Evolutionary conservation across 2,329 filamentous ascomycete species (phyloP).

Genomic region (Zymoseptoria ardabiliae): DNA sequence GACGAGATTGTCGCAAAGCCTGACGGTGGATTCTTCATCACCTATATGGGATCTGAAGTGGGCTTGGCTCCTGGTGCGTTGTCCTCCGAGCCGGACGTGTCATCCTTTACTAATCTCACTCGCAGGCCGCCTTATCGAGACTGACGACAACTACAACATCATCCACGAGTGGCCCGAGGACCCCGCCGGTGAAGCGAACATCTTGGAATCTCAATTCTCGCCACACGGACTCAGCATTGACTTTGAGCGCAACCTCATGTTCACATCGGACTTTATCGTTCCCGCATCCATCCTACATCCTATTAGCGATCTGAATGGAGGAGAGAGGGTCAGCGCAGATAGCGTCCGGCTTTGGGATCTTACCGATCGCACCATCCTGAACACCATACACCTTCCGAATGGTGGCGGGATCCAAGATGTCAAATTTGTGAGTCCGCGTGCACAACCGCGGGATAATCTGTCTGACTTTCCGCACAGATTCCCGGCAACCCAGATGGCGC

Average conservation of each 20-base stretch:
- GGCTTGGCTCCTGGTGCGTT: background rate
- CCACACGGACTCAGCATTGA: conserved; percentile 54
- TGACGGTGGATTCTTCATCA: conserved; percentile 55
- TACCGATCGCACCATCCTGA: conserved; percentile 47
- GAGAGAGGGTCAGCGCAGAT: conserved; percentile 42
- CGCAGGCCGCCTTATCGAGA: conserved; percentile 53
- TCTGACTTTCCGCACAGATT: conserved; percentile 30
- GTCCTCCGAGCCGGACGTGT: background rate
- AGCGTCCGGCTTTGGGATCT: conserved; percentile 56
- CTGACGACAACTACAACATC: conserved; percentile 52
- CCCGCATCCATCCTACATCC: conserved; percentile 56
- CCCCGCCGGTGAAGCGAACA: conserved; percentile 46
- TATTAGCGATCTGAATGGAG: conserved; percentile 35
- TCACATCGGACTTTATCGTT: conserved; percentile 58
- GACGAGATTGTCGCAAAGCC: conserved; percentile 59
- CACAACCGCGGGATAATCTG: background rate
- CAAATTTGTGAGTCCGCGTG: conserved; percentile 40
- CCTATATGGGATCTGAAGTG: conserved; percentile 49
- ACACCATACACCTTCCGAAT: conserved; percentile 53
- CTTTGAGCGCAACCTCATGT: conserved; percentile 50
- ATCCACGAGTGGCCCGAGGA: conserved; percentile 57
- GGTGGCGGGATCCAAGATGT: conserved; percentile 57
- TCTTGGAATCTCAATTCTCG: conserved; percentile 54
- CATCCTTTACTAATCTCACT: conserved; percentile 47
- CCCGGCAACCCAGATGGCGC: conserved; percentile 52